phyloP scores from a whole-genome alignment of 345 rosid genomes.

The Cardamine resedifolia region DNA sequence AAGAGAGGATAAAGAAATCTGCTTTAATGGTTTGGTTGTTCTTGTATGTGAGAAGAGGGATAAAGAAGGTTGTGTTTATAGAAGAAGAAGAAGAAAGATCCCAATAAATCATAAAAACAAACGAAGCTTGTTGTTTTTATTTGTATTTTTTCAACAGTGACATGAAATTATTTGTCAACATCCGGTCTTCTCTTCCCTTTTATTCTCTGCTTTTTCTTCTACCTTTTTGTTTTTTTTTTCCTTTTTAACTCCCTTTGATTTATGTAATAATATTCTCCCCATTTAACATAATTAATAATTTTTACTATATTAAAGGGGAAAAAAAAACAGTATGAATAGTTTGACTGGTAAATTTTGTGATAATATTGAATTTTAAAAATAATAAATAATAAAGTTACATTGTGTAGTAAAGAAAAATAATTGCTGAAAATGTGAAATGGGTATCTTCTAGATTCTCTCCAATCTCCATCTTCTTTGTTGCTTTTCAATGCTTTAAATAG shows the following conservation, averaged over 20 bases:
- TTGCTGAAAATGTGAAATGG: constrained; percentile 16
- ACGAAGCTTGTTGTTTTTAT: constrained; percentile 46
- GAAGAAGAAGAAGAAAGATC: constrained; percentile 48
- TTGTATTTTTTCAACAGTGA: constrained; percentile 79
- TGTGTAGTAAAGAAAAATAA: neutral
- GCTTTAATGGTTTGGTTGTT: constrained; percentile 30
- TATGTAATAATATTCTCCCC: neutral
- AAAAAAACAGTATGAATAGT: neutral
- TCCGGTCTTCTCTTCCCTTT: constrained; percentile 97
- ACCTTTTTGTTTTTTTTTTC: neutral
- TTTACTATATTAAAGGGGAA: neutral
- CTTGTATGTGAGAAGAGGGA: constrained; percentile 35
- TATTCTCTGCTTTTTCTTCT: constrained; percentile 53
- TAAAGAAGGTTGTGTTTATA: constrained; percentile 16
- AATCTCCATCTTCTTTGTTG: neutral
- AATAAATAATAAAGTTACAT: neutral
- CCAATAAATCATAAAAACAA: constrained; percentile 65
- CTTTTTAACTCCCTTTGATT: neutral
- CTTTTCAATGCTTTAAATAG: neutral
- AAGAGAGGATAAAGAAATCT: constrained; percentile 27
- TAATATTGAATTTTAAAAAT: neutral
- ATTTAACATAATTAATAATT: neutral
- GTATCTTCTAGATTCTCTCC: constrained; percentile 16
- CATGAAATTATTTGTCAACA: constrained; percentile 95
- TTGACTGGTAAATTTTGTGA: neutral